These are phyloP conservation scores for Globisporangium carolinianum DNA, from an alignment of 352 stramenopile genomes.

Conservation along the genomic window DNA sequence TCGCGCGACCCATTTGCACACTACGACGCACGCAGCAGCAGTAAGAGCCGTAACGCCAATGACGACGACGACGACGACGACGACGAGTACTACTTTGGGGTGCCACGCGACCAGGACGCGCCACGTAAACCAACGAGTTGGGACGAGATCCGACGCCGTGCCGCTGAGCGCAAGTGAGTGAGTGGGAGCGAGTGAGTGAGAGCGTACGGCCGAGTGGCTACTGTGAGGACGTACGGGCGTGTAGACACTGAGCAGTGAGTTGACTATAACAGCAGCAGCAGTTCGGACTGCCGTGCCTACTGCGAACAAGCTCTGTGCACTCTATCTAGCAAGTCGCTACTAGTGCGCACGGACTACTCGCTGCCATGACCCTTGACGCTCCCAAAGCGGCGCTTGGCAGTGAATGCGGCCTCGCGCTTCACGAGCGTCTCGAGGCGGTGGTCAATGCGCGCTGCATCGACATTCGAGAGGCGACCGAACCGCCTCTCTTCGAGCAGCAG, in stretches of 20 bases:
- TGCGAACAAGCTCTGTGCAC: too few relatives aligned
- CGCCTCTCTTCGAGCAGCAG: slow-evolving; percentile 49
- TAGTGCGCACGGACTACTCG: too few relatives aligned
- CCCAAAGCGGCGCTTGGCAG: slow-evolving; percentile 45
- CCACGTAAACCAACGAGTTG: slow-evolving; percentile 49
- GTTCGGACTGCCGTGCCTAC: too few relatives aligned
- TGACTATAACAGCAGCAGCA: too few relatives aligned
- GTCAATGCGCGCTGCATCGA: slow-evolving; percentile 23
- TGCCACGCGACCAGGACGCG: slow-evolving; percentile 13
- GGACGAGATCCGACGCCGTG: slow-evolving; percentile 69
- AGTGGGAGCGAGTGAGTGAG: too few relatives aligned
- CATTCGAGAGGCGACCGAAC: slow-evolving; percentile 32
- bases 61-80: slow-evolving; percentile 22
- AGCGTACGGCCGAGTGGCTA: too few relatives aligned
- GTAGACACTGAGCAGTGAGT: too few relatives aligned
- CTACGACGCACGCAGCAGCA: slow-evolving; percentile 6
- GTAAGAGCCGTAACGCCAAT: background rate
- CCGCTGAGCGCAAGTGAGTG: slow-evolving; percentile 42
- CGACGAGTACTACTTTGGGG: slow-evolving; percentile 46
- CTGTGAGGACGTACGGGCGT: too few relatives aligned
- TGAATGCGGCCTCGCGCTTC: slow-evolving; percentile 51
- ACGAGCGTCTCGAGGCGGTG: slow-evolving; percentile 45
- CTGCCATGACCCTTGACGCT: slow-evolving; percentile 1
- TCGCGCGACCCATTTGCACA: slow-evolving; percentile 36
- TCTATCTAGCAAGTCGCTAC: too few relatives aligned